Base-by-base conservation (phyloP, 2,329 filamentous ascomycete species). In the Colletotrichum karsti region DNA sequence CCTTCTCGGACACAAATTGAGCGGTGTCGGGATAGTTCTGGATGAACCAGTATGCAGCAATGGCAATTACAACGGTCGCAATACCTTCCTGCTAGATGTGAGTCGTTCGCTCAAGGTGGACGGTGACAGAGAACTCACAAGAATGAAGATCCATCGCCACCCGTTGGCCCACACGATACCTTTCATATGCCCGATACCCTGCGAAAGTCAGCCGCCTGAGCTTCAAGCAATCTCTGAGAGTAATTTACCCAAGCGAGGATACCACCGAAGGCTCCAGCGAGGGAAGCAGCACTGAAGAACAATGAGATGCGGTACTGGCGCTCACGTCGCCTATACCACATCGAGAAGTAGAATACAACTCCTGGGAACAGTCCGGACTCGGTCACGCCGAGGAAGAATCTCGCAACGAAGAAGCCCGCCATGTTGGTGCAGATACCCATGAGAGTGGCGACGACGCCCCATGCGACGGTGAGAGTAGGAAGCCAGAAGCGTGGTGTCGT, bases 11-110 rank as follows among this genome's bases (percentile, higher is more conserved):
- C 9, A 92, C 79, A 70, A 91, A 91, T 2, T 80, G 81, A 4
- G 89, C 87, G 0, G 84, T 90, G 35, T 83, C 81, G 0, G 90
- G 90, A 63, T 90, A 91, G 76, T 92, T 91, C 59, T 90, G 84
- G n/a, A 92, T 87, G 75, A 92, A 89, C 75, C 83, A 87, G 76
- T 88, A 87, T 9, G 85, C 79, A 7, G 75, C 75, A 12, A 84
- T 61, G 1, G 86, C 81, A 0, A 90, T 81, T 0, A 88, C 44
- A 0, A 89, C 83, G 0, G 87, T 89, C 1, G 82, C 82, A 3
- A 88, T 82, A 2, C 88, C 88, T 72, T 90, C 88, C 81, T 83
- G 15, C 5, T 10, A 1, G n/a, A 4, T 7, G 26, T 33, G 84
- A 87, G 3, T n/a, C 86, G 85, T 10, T n/a, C n/a, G n/a, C 22